These are phyloP conservation scores for Leishmania tropica DNA, from an alignment of 208 protist species.

Conservation along the genomic window DNA sequence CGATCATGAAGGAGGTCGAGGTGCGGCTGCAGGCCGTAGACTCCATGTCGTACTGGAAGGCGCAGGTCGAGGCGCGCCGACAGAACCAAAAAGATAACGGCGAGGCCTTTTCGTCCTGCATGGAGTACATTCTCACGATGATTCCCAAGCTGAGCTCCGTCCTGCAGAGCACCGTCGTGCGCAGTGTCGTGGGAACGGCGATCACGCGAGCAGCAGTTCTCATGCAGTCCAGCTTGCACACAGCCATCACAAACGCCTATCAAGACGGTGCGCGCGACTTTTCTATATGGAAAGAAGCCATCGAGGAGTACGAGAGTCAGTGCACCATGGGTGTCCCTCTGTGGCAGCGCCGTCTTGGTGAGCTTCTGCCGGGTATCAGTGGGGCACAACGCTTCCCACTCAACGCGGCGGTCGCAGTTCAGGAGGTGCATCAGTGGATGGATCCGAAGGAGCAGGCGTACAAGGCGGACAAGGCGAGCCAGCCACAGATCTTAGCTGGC, in stretches of 20 bases:
- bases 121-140: conserved; percentile 69
- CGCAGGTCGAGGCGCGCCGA: conserved; percentile 47
- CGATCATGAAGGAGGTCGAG: conserved; percentile 63
- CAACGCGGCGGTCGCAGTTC: conserved; percentile 42
- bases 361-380: conserved; percentile 49
- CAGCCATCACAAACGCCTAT: conserved; percentile 54
- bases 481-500: conserved; percentile 58
- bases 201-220: conserved; percentile 64
- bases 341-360: conserved; percentile 68
- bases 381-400: conserved; percentile 77
- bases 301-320: conserved; percentile 66
- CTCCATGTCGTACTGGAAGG: conserved; percentile 69
- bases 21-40: conserved; percentile 55
- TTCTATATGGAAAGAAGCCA: conserved; percentile 47
- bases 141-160: conserved; percentile 67
- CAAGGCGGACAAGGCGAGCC: conserved; percentile 43
- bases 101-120: conserved; percentile 54
- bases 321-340: conserved; percentile 47
- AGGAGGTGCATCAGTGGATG: conserved; percentile 63
- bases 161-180: conserved; percentile 70
- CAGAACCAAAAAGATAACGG: conserved; percentile 27
- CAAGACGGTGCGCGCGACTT: conserved; percentile 62
- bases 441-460: conserved; percentile 50
- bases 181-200: conserved; percentile 80
- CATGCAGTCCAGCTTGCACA: conserved; percentile 66